Base-by-base conservation (phyloP, 208 protist species). In the Tetramitus jugosus region DNA sequence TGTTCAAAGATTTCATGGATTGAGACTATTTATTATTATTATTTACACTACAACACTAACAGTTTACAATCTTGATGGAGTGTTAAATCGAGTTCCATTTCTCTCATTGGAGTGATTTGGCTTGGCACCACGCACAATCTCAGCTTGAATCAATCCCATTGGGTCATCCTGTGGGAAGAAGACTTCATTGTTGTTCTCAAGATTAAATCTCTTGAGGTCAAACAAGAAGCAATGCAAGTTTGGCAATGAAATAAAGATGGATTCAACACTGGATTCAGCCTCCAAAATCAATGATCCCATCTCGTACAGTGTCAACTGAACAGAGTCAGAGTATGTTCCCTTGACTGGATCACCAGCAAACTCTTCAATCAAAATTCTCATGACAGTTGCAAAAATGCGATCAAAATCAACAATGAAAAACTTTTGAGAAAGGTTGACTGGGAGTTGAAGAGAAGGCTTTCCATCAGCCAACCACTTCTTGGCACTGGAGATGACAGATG, bases 151-250 rank as follows among this genome's bases (percentile, higher is more conserved):
- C 23, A 84, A 52, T 43, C 84, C 84, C 14, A 71, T 64, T 60
- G 84, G 84, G 49, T 86, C 84, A 56, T 79, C 80, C 14, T 72
- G 60, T 35, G 81, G 68, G 49, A 83, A 65, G 71, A 87, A 86
- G n/a, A 85, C 61, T 42, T 61, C 80, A 35, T 82, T 82, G 65
- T 86, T 75, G 45, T 84, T 82, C 46, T 64, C 33, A 23, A 81
- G 40, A 43, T 77, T 65, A 31, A 85, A 77, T 39, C 56, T 61
- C 29, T 29, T 42, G 13, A 86, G 56, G 71, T 85, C 80, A 35
- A 86, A 79, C 14, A 56, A 10, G 20, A 56, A 26, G 49, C 20
- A 26, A 20, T 56, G 49, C 20, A 10, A 26, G 49, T 56, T 56
- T 56, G 49, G 49, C 49, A 56, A 26, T 10, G 49, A 26, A 56